A percentile compares a stretch with the other conserved stretches of the same genome.
phyloP scores from a whole-genome alignment of 345 rosid genomes.

The Durio zibethinus region DNA sequence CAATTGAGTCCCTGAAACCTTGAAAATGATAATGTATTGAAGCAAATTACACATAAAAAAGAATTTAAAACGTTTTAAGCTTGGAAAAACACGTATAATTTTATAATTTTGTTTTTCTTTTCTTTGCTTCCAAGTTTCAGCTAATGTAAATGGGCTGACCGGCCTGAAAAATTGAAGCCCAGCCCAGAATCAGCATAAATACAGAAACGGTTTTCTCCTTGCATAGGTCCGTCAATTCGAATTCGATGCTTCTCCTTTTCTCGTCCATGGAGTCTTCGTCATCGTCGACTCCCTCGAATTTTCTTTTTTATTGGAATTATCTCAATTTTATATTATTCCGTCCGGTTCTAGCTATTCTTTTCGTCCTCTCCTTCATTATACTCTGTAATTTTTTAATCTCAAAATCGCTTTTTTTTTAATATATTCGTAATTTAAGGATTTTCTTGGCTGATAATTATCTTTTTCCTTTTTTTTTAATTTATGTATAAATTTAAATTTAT shows the following conservation, averaged over 20 bases:
- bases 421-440: neutral
- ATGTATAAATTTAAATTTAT: neutral
- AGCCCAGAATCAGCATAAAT: neutral
- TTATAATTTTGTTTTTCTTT: too few relatives aligned
- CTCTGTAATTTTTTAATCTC: slow-evolving; percentile 35
- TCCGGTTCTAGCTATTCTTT: slow-evolving; percentile 53
- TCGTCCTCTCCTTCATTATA: slow-evolving; percentile 50
- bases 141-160: neutral
- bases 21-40: neutral
- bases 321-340: slow-evolving; percentile 42
- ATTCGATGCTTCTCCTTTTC: neutral
- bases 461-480: neutral
- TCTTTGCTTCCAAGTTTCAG: neutral
- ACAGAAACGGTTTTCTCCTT: neutral
- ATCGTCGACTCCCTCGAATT: slow-evolving; percentile 14
- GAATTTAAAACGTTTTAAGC: neutral
- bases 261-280: slow-evolving; percentile 3
- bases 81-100: neutral
- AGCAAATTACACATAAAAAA: neutral
- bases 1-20: neutral
- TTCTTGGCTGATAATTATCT: neutral
- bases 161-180: neutral
- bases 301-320: slow-evolving; percentile 28
- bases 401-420: neutral
- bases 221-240: neutral